Base-by-base conservation (phyloP, 352 stramenopile species). In the Phytopythium vexans region DNA sequence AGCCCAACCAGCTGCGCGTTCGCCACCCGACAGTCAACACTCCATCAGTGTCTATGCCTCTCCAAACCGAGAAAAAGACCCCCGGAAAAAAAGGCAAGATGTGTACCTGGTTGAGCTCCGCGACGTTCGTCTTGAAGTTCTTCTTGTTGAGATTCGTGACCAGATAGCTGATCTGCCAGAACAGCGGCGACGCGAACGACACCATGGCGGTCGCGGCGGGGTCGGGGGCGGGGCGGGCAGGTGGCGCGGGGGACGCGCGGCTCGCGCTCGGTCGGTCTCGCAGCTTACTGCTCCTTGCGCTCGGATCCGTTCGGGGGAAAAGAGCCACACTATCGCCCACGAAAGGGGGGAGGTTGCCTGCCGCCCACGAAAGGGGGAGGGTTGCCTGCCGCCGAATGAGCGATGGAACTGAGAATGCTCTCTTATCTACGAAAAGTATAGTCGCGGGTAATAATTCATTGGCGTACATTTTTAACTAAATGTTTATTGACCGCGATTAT, bases 161-260 rank as follows among this genome's bases (percentile, higher is more conserved):
- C 52, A 97, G 72, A 65, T 95, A 96, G 59, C 94, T 90, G 60
- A 97, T 97, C 73, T 97, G 89, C 88, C 86, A 97, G 70, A 97
- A 97, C 37, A 97, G 70, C 58, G 89, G 89, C 67, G 88, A 96
- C 60, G 88, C 87, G 66, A 97, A 96, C 63, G 86, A 94, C 64
- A 93, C 82, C 86, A 95, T 94, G 45, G 45, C 51, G 42, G 3
- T 9, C 12, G 27, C 15, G 4, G 1, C 12, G 10, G 16, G 21
- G 37, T 49, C 45, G 36, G 12, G 12, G 14, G 16, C 14, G 47
- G 44, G 54, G 38, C 44, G 40, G 44, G 42, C 36, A n/a, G 10
- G 31, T 41, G 14, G 42, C 58, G 21, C 43, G 45, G 45, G 41
- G 14, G 39, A 41, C 33, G 21, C 46, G 31, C 44, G 42, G 49